A percentile compares a stretch with the other conserved stretches of the same genome.
phyloP scores from a whole-genome alignment of 805 yeast genomes.

The Ascoidea rubescens region DNA sequence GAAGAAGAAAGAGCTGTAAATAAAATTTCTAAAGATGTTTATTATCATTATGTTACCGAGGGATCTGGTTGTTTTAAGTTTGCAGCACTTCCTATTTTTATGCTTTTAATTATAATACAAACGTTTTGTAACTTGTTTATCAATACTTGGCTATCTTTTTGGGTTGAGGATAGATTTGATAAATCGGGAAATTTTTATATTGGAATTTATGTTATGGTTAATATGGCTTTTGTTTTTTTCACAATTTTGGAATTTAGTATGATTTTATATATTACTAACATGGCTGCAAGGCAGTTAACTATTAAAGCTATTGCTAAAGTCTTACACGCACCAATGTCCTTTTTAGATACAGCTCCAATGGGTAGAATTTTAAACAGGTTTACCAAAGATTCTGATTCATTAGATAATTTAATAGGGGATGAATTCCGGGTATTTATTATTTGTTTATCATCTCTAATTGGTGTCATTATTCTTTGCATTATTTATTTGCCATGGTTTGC shows the following conservation, averaged over 20 bases:
- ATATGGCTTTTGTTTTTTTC: conserved; percentile 32
- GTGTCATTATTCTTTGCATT: conserved; percentile 54
- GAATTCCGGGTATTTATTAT: conserved; percentile 47
- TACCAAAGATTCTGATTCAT: conserved; percentile 75
- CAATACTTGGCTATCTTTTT: conserved; percentile 72
- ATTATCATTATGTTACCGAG: conserved; percentile 31
- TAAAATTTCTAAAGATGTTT: conserved; percentile 32
- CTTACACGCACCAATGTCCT: conserved; percentile 70
- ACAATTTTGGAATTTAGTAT: conserved; percentile 30
- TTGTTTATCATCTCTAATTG: conserved; percentile 40
- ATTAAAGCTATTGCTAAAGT: conserved; percentile 44
- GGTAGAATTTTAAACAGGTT: conserved; percentile 80
- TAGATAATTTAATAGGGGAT: conserved; percentile 70
- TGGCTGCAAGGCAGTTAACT: conserved; percentile 44
- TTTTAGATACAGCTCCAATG: conserved; percentile 75
- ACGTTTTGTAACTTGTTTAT: conserved; percentile 37
- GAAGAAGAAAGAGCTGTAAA: conserved; percentile 48
- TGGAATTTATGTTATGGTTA: conserved; percentile 59
- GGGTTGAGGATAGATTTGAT: conserved; percentile 50
- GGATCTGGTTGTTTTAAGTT: conserved; percentile 39
- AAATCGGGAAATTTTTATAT: conserved; percentile 47
- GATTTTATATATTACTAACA: conserved; percentile 33
- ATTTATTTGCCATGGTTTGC: conserved; percentile 72
- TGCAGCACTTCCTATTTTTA: conserved; percentile 17
- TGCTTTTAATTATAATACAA: conserved; percentile 13